Evolutionary conservation across 148 eudicot species (phyloP), one percentile per base, ranked within the genome.

Genomic region (Pouteria glomerata): DNA sequence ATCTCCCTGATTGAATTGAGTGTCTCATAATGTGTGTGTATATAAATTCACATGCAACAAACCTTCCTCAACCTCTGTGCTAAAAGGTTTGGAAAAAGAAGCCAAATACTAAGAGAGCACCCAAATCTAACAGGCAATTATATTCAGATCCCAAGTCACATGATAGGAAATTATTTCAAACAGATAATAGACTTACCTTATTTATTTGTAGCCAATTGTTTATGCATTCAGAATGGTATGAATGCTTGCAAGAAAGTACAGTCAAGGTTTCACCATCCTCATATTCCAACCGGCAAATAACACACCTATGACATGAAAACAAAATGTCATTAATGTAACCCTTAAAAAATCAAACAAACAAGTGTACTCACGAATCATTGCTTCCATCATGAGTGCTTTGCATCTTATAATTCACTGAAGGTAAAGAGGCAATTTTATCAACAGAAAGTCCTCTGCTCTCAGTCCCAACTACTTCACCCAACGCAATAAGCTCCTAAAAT

Each of bases 391-490:
- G 81, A 71, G 65, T 69, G 61, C 75, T 79, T 74, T 76, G 74
- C 57, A 83, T 74, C 80, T 82, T 86, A 75, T 88, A 95, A 72
- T 76, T 86, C 19, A 84, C 63, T 61, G 98, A 89, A 60, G 96
- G 96, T 78, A 95, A 79, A 56, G 98, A 89, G 68, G 97, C 96
- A 80, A 95, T 91, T 64, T 82, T 75, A 66, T 89, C 92, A 50
- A 88, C 90, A 81, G 97, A 86, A 63, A 95, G 83, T 31, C 98
- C 98, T 83, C 97, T 86, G 76, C 93, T 95, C 82, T 89, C 93
- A 39, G 96, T 89, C 68, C 98, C 98, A 77, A 91, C 97, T 61
- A 91, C 88, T 63, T 95, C 98, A 35, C 97, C 97, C 76, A 95
- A 70, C 15, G 95, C 92, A 83, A 87, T 30, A 70, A 89, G 80